A percentile compares a stretch with the other conserved stretches of the same genome.
phyloP scores from a whole-genome alignment of 2,329 filamentous ascomycete genomes.

The Penicillium sp. region DNA sequence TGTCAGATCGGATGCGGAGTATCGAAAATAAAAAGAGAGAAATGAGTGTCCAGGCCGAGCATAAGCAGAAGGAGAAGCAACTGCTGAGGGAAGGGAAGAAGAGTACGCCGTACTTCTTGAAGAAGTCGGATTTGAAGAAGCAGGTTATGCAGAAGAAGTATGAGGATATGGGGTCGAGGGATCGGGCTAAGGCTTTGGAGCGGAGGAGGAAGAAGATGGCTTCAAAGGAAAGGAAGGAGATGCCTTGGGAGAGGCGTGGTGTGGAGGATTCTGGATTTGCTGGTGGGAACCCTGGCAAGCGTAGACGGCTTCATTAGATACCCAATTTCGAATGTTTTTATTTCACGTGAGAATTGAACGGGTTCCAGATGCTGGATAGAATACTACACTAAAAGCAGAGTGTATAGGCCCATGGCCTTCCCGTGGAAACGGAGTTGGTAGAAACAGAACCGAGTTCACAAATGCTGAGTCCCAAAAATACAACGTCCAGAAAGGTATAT shows the following conservation, averaged over 20 bases:
- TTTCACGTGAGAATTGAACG: background rate
- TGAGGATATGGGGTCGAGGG: constrained; percentile 74
- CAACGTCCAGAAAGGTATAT: constrained; percentile 20
- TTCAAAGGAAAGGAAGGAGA: constrained; percentile 74
- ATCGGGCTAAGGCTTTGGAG: constrained; percentile 80
- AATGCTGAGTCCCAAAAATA: constrained; percentile 15
- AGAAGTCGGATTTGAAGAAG: constrained; percentile 89
- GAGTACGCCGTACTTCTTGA: constrained; percentile 77
- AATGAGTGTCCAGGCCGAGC: constrained; percentile 65
- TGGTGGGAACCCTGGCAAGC: constrained; percentile 21
- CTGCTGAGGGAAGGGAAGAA: constrained; percentile 79
- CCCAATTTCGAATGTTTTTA: background rate
- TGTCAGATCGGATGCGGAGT: constrained; percentile 72
- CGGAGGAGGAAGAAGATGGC: constrained; percentile 84
- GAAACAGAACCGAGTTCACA: constrained; percentile 3
- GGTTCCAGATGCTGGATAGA: background rate
- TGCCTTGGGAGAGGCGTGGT: constrained; percentile 55
- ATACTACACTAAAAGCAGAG: background rate
- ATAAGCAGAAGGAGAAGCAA: constrained; percentile 78
- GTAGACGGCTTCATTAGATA: constrained; percentile 26
- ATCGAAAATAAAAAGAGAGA: constrained; percentile 65
- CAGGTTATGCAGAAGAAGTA: constrained; percentile 73
- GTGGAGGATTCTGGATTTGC: constrained; percentile 24
- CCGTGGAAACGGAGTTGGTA: background rate
- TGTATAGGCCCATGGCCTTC: background rate